These are phyloP conservation scores for Poa annua DNA, from an alignment of 176 grass and related monocot genomes.

Conservation along the genomic window DNA sequence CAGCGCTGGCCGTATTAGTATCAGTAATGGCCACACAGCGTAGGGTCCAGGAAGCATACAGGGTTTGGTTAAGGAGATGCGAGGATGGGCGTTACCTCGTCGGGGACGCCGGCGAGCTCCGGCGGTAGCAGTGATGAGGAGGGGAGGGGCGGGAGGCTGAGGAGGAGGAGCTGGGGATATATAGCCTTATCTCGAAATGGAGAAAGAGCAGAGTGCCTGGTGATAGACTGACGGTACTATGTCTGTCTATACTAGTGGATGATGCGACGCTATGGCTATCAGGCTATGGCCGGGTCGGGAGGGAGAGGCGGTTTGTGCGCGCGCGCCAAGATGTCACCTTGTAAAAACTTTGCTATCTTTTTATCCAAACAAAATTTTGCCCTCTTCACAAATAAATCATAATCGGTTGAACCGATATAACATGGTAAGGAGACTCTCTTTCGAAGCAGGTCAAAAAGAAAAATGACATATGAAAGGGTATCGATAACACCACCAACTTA, in stretches of 20 bases:
- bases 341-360: no score
- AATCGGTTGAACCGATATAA: no score
- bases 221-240: slow-evolving; percentile 10
- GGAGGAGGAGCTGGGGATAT: slow-evolving; percentile 16
- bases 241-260: neutral
- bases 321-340: neutral
- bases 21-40: neutral
- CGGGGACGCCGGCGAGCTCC: slow-evolving; percentile 21
- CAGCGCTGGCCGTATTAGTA: slow-evolving; percentile 1
- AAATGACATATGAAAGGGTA: no score
- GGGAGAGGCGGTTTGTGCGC: neutral
- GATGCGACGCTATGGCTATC: neutral
- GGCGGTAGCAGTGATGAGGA: slow-evolving; percentile 1
- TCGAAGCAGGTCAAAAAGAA: no score
- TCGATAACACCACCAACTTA: no score
- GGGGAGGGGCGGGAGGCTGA: neutral
- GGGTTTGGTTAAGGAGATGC: no score
- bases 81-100: slow-evolving; percentile 29
- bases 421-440: no score
- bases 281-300: neutral
- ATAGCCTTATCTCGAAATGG: slow-evolving; percentile 44
- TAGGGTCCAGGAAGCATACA: neutral
- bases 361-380: no score
- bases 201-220: slow-evolving; percentile 3
- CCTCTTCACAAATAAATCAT: no score